These are phyloP conservation scores for Chrysochromulina parva DNA, from an alignment of 78 protist species.

Conservation along the genomic window DNA sequence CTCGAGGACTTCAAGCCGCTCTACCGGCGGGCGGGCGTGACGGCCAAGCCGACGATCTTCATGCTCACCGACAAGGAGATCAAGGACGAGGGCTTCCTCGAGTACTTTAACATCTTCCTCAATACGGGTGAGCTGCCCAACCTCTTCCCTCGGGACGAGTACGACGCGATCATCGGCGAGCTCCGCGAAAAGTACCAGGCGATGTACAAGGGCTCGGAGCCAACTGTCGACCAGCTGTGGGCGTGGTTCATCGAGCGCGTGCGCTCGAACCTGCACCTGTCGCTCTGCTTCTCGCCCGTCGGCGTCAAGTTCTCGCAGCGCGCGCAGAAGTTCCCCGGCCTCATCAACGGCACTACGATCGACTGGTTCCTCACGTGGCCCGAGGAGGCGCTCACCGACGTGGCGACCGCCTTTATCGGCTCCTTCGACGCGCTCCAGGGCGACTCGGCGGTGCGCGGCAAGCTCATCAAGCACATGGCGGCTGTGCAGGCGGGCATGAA, in stretches of 20 bases:
- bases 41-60: constrained; percentile 58
- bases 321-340: constrained; percentile 81
- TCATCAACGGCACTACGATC: constrained; percentile 73
- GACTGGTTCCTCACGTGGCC: constrained; percentile 94
- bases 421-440: constrained; percentile 52
- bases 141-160: constrained; percentile 81
- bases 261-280: constrained; percentile 77
- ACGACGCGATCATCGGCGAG: constrained; percentile 71
- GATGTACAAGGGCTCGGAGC: neutral
- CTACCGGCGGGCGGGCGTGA: constrained; percentile 74
- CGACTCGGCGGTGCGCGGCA: constrained; percentile 22
- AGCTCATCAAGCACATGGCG: constrained; percentile 70
- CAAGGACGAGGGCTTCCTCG: constrained; percentile 84
- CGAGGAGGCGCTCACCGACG: constrained; percentile 76
- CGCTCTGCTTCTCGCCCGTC: constrained; percentile 90
- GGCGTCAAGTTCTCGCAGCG: constrained; percentile 83
- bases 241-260: constrained; percentile 79
- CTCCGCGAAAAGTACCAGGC: constrained; percentile 11
- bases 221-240: constrained; percentile 67
- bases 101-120: constrained; percentile 83
- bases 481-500: constrained; percentile 61
- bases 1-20: constrained; percentile 78
- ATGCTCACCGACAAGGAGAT: constrained; percentile 86
- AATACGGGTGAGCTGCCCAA: constrained; percentile 79
- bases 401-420: constrained; percentile 53